Conservation (phyloP, 2,329 filamentous ascomycete genomes). For the Aureobasidium sp. region DNA sequence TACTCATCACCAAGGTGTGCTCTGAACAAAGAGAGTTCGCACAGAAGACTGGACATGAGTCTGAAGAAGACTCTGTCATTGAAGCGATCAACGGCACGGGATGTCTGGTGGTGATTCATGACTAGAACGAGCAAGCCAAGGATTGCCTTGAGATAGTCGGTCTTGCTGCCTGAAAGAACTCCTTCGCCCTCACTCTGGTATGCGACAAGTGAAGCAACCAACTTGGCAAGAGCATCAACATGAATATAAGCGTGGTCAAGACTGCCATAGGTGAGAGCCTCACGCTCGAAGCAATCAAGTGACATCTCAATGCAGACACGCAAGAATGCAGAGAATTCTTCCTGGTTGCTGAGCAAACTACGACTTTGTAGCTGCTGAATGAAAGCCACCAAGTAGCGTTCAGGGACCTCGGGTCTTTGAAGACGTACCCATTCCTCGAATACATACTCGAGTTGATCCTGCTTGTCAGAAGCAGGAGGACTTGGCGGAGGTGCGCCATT, state of each 20-base stretch:
- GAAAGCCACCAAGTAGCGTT: constrained; percentile 66
- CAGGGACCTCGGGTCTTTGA: constrained; percentile 65
- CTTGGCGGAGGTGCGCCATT: constrained; percentile 41
- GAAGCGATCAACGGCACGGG: constrained; percentile 66
- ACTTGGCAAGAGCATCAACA: constrained; percentile 73
- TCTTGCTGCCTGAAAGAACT: constrained; percentile 53
- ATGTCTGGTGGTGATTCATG: constrained; percentile 76
- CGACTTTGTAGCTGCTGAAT: constrained; percentile 73
- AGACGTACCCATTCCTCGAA: constrained; percentile 93
- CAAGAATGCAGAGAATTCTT: constrained; percentile 73
- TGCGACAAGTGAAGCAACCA: constrained; percentile 68
- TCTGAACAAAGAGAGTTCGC: constrained; percentile 48
- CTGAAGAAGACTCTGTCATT: constrained; percentile 88
- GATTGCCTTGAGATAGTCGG: constrained; percentile 67
- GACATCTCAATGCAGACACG: constrained; percentile 73
- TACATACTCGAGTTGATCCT: constrained; percentile 85
- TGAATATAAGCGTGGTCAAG: constrained; percentile 53
- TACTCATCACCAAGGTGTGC: constrained; percentile 19
- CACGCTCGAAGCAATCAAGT: constrained; percentile 67
- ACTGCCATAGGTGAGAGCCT: constrained; percentile 51
- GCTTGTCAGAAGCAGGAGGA: constrained; percentile 50
- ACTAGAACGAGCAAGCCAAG: constrained; percentile 71
- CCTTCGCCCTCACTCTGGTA: constrained; percentile 57
- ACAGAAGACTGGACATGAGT: constrained; percentile 74
- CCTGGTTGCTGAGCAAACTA: constrained; percentile 62